These are phyloP conservation scores for Fusarium verticillioides DNA, from an alignment of 2,329 filamentous ascomycete genomes.

Conservation along the genomic window DNA sequence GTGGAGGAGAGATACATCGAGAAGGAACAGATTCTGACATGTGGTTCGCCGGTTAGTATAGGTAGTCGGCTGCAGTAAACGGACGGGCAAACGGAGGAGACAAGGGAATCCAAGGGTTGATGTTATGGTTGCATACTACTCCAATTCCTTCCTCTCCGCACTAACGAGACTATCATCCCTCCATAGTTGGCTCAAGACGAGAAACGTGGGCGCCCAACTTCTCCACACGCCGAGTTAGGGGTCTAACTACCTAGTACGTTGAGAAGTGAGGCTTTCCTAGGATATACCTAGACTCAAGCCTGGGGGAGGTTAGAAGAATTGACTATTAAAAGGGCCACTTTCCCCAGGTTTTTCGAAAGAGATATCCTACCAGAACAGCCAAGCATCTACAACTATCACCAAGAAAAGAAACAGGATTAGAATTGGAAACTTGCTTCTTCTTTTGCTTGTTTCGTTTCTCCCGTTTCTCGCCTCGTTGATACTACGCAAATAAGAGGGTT, in stretches of 20 bases:
- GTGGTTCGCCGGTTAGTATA: slow-evolving; percentile 25
- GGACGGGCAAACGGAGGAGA: slow-evolving; percentile 38
- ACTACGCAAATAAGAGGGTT: slow-evolving; percentile 25
- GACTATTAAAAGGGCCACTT: slow-evolving; percentile 36
- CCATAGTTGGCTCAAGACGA: neutral
- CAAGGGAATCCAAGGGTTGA: neutral
- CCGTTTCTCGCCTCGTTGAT: slow-evolving; percentile 29
- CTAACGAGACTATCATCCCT: neutral
- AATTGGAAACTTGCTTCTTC: neutral
- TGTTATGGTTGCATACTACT: slow-evolving; percentile 23
- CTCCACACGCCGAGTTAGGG: slow-evolving; percentile 17
- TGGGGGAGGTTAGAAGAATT: neutral
- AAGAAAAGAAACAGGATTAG: neutral
- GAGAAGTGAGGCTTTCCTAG: slow-evolving; percentile 16
- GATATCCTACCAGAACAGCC: neutral
- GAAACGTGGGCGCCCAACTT: slow-evolving; percentile 10
- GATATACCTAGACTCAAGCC: neutral
- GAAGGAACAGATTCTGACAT: neutral
- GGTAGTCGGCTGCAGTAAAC: slow-evolving; percentile 17
- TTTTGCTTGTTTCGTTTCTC: slow-evolving; percentile 5
- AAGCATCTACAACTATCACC: neutral
- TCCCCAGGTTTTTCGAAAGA: neutral
- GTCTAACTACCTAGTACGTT: neutral
- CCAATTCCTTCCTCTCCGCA: neutral
- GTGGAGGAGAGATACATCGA: neutral